phyloP scores from a whole-genome alignment of 140 eudicot species.

The Anethum foeniculum region DNA sequence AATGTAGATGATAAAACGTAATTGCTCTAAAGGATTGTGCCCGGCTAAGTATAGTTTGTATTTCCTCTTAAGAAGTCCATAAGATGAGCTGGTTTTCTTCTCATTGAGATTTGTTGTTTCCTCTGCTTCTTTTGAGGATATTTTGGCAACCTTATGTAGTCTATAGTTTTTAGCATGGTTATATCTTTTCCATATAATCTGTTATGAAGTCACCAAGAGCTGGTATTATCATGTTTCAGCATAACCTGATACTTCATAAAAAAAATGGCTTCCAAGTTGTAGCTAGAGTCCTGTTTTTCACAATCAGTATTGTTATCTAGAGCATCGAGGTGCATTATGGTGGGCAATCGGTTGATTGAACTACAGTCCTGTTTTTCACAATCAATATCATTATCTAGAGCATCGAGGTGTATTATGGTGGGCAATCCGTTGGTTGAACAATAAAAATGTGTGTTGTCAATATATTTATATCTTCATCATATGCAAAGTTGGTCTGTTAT shows the following conservation, averaged over 20 bases:
- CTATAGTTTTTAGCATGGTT: not conserved
- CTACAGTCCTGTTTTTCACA: not conserved
- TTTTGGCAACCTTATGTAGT: not conserved
- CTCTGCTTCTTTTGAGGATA: not conserved
- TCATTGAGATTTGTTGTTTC: not conserved
- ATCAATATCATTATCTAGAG: not conserved
- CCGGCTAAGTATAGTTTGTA: not conserved
- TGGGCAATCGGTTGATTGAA: not conserved
- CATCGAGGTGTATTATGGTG: not conserved
- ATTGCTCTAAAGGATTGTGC: not conserved
- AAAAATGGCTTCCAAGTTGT: not conserved
- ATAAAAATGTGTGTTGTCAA: not conserved
- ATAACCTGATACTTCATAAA: not conserved
- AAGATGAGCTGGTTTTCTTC: not conserved
- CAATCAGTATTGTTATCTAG: not conserved
- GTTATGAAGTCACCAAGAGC: not conserved
- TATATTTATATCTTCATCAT: not conserved
- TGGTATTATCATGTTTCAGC: not conserved
- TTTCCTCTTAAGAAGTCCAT: not conserved
- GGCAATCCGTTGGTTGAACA: not conserved
- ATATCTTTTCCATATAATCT: not conserved
- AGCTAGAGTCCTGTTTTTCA: not conserved
- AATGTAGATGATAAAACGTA: not conserved
- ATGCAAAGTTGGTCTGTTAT: not conserved
- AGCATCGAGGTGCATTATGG: not conserved